Evolutionary conservation across 225 moss, liverwort and hornwort species (phyloP).

Genomic region (Takakia lepidozioides): DNA sequence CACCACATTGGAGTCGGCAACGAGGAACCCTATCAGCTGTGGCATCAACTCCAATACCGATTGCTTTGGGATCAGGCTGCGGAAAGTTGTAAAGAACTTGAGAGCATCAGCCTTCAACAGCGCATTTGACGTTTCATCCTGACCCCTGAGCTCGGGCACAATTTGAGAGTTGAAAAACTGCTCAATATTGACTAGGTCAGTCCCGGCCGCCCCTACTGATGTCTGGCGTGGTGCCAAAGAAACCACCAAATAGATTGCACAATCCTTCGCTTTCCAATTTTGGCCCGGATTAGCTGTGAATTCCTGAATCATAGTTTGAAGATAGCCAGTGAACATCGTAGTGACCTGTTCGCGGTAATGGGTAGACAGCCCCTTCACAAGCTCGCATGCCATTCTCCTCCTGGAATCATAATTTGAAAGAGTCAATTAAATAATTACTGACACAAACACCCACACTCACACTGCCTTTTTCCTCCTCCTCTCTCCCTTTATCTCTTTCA

Average conservation of each 20-base stretch:
- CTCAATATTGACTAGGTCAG: conserved; percentile 86
- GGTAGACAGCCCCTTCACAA: conserved; percentile 85
- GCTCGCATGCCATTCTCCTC: conserved; percentile 97
- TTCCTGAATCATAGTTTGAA: conserved; percentile 74
- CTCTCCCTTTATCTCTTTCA: no score
- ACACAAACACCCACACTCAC: no score
- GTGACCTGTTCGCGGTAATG: conserved; percentile 91
- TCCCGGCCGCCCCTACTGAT: conserved; percentile 57
- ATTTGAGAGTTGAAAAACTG: conserved; percentile 84
- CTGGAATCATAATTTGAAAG: no score
- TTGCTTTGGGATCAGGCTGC: conserved; percentile 77
- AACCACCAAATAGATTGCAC: conserved; percentile 90
- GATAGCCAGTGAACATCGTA: conserved; percentile 77
- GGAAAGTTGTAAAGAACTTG: conserved; percentile 92
- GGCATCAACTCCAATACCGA: conserved; percentile 66
- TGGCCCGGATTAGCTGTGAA: conserved; percentile 61
- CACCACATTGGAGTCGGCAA: conserved; percentile 90
- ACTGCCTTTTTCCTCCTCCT: no score
- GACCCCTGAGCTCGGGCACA: conserved; percentile 71
- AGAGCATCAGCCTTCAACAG: conserved; percentile 86
- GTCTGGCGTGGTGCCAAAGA: conserved; percentile 86
- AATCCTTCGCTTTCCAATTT: conserved; percentile 96
- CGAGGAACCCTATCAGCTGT: conserved; percentile 63
- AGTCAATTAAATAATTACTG: no score
- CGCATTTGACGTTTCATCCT: conserved; percentile 55